These are phyloP conservation scores for Solanum boliviense DNA, from an alignment of 257 asterid species.

Conservation along the genomic window DNA sequence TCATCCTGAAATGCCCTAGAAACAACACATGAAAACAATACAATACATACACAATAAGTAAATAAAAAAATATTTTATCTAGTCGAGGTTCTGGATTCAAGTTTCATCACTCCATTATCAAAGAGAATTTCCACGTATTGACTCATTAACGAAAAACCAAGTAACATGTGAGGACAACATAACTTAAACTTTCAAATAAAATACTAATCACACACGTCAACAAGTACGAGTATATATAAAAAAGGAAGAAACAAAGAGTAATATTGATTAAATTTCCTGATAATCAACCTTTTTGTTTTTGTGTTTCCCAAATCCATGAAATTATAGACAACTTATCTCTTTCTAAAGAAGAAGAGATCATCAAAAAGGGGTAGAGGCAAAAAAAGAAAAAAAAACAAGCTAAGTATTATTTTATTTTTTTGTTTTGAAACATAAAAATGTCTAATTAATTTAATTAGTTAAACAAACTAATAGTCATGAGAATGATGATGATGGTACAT, in stretches of 20 bases:
- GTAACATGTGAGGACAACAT: neutral
- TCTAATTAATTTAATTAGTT: neutral
- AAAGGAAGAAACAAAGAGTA: neutral
- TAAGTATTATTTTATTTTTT: neutral
- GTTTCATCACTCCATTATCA: neutral
- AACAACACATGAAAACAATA: neutral
- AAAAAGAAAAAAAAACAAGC: neutral
- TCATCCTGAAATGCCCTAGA: conserved; percentile 12
- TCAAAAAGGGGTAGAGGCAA: neutral
- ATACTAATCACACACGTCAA: neutral
- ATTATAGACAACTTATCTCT: neutral
- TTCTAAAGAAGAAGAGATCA: neutral
- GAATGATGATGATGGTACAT: conserved; percentile 31
- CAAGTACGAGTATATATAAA: neutral
- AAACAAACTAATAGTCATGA: conserved; percentile 37
- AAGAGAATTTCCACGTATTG: neutral
- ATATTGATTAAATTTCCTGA: neutral
- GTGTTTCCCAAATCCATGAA: neutral
- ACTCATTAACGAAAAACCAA: neutral
- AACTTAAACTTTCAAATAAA: neutral
- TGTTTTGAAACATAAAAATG: neutral
- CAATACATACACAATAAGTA: neutral
- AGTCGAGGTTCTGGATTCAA: neutral
- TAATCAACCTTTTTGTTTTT: neutral
- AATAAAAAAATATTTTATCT: neutral